Conservation (phyloP, 805 yeast genomes). For the Peterozyma toletana region DNA sequence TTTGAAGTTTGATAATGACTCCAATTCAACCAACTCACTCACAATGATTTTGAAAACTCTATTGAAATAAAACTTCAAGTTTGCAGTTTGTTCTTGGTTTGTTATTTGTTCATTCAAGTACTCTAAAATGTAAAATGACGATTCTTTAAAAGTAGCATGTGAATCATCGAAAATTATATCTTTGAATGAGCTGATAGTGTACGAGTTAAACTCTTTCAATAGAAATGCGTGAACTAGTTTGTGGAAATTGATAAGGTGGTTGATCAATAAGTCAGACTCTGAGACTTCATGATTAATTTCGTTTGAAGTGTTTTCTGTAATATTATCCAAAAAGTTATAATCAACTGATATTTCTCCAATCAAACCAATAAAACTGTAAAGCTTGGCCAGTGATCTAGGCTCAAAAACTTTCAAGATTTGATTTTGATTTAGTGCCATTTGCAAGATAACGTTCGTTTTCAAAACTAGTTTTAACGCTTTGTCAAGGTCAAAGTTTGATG, state of each 20-base stretch:
- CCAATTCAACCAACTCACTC: conserved; percentile 20
- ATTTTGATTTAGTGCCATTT: neutral
- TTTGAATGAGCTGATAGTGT: neutral
- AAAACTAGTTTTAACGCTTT: conserved; percentile 1
- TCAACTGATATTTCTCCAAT: conserved; percentile 30
- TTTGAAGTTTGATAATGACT: conserved; percentile 17
- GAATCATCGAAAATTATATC: neutral
- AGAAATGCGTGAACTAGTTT: neutral
- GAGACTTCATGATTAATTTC: conserved; percentile 13
- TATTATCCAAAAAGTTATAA: conserved; percentile 20
- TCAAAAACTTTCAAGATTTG: neutral
- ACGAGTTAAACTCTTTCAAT: neutral
- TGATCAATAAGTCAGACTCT: neutral
- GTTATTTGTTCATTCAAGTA: neutral
- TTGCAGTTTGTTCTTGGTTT: neutral
- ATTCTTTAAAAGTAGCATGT: neutral
- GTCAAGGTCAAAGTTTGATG: conserved; percentile 11
- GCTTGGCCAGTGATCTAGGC: neutral
- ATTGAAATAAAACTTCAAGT: conserved; percentile 22
- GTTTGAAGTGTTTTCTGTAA: conserved; percentile 4
- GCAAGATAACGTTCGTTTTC: neutral
- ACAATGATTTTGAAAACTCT: conserved; percentile 26
- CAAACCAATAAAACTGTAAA: conserved; percentile 19
- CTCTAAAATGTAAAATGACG: neutral
- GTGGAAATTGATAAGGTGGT: too few relatives aligned